Percentiles rank a stretch among this genome's conserved stretches.
Conservation (phyloP, 2,329 filamentous ascomycete genomes). For the Emericellopsis cladophorae region DNA sequence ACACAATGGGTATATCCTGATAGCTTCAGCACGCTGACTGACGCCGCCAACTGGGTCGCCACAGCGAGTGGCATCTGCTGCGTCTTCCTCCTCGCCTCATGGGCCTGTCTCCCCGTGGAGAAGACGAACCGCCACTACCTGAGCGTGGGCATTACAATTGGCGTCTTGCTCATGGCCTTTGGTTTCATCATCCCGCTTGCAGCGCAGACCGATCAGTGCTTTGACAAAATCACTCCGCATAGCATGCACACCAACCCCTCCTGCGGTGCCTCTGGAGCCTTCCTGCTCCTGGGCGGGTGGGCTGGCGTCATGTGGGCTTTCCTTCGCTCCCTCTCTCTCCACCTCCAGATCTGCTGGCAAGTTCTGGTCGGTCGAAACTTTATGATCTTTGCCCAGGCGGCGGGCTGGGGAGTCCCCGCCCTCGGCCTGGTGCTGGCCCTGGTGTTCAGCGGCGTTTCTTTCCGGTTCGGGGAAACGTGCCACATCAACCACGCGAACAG, state of each 20-base stretch:
- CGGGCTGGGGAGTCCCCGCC: conserved; percentile 76
- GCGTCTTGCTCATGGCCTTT: conserved; percentile 67
- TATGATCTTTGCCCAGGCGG: conserved; percentile 70
- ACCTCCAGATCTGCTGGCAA: conserved; percentile 98
- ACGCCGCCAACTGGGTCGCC: conserved; percentile 70
- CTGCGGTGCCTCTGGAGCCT: conserved; percentile 79
- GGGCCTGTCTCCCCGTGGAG: conserved; percentile 67
- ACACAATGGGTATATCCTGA: conserved; percentile 62
- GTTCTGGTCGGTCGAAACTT: conserved; percentile 77
- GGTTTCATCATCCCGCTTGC: conserved; percentile 85
- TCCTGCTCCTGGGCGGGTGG: conserved; percentile 79
- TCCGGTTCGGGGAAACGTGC: conserved; percentile 81
- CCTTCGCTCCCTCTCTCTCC: conserved; percentile 77
- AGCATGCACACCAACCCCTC: conserved; percentile 74
- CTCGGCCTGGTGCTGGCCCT: conserved; percentile 66
- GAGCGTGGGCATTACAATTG: conserved; percentile 72
- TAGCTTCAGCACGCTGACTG: conserved; percentile 44
- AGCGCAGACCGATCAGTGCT: conserved; percentile 68
- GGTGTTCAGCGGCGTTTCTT: conserved; percentile 81
- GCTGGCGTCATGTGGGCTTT: conserved; percentile 83
- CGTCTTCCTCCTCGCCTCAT: conserved; percentile 67
- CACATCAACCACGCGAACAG: conserved; percentile 88
- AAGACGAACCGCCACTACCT: conserved; percentile 89
- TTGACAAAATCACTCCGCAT: conserved; percentile 82
- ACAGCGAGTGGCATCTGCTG: conserved; percentile 61